These are phyloP conservation scores for Protomyces lactucae-debilis DNA, from an alignment of 1,139 yeast genomes.

Conservation along the genomic window DNA sequence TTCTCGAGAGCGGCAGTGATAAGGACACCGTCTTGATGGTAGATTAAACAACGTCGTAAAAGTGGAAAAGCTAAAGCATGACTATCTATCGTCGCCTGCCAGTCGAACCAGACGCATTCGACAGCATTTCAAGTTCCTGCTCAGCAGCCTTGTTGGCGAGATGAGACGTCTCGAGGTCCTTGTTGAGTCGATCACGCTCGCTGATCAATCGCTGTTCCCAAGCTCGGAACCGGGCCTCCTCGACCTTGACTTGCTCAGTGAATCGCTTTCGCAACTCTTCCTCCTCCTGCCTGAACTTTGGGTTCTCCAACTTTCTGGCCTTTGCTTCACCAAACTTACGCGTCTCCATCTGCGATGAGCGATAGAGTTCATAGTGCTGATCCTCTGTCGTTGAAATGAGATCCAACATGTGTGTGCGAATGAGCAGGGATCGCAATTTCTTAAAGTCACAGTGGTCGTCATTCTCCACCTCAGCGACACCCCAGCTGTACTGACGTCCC, in stretches of 20 bases:
- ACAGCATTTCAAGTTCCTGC: slow-evolving; percentile 20
- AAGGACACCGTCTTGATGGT: no score
- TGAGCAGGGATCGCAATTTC: slow-evolving; percentile 76
- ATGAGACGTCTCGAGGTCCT: slow-evolving; percentile 87
- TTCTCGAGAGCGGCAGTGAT: no score
- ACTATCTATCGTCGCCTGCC: slow-evolving; percentile 16
- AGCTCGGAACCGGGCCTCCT: slow-evolving; percentile 94
- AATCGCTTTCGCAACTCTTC: slow-evolving; percentile 88
- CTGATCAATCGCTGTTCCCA: slow-evolving; percentile 96
- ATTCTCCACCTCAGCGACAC: slow-evolving; percentile 93
- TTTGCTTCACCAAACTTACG: slow-evolving; percentile 48
- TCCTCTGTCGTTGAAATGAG: slow-evolving; percentile 85
- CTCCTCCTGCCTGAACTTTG: slow-evolving; percentile 93
- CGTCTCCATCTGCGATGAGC: slow-evolving; percentile 72
- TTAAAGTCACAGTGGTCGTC: slow-evolving; percentile 94
- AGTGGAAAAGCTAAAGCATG: neutral
- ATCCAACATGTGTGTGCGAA: slow-evolving; percentile 93
- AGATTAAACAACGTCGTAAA: no score
- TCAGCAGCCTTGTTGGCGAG: slow-evolving; percentile 21
- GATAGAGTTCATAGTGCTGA: slow-evolving; percentile 81
- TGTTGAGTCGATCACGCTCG: slow-evolving; percentile 89
- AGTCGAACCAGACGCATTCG: slow-evolving; percentile 10
- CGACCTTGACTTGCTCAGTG: slow-evolving; percentile 97
- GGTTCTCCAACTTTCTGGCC: slow-evolving; percentile 54
- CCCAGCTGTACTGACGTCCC: slow-evolving; percentile 97